Evolutionary conservation across 345 rosid species (phyloP).

Genomic region (Jatropha curcas): DNA sequence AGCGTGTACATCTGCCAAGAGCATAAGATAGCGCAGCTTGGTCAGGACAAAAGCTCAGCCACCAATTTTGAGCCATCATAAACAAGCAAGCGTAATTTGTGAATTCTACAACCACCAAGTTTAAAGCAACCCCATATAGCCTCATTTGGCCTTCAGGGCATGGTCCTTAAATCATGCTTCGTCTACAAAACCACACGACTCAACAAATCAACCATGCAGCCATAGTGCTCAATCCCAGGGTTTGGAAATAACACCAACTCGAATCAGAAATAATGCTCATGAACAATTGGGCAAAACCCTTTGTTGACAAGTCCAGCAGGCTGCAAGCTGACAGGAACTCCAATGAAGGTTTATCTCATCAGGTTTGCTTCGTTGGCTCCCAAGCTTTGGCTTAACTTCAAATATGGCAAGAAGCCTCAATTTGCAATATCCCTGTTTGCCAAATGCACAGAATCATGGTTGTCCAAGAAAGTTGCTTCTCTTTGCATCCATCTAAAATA

Average conservation of each 20-base stretch:
- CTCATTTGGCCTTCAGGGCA: constrained; percentile 46
- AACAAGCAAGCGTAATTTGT: constrained; percentile 41
- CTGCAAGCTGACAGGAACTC: constrained; percentile 49
- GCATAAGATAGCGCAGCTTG: constrained; percentile 41
- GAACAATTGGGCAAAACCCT: constrained; percentile 36
- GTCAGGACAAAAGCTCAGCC: constrained; percentile 33
- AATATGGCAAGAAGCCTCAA: constrained; percentile 42
- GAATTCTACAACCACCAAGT: constrained; percentile 47
- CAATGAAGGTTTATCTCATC: constrained; percentile 45
- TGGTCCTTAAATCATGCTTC: constrained; percentile 39
- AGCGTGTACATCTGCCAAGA: constrained; percentile 43
- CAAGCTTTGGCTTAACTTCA: constrained; percentile 39
- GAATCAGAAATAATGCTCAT: constrained; percentile 32
- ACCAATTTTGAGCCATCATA: constrained; percentile 35
- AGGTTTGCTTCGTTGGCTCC: constrained; percentile 35
- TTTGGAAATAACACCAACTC: constrained; percentile 36
- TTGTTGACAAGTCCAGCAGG: constrained; percentile 41
- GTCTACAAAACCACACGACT: constrained; percentile 45
- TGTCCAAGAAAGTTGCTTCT: constrained; percentile 46
- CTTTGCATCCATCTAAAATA: constrained; percentile 35
- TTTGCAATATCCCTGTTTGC: constrained; percentile 43
- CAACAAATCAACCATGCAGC: constrained; percentile 49
- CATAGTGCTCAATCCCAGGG: constrained; percentile 47
- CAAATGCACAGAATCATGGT: constrained; percentile 39
- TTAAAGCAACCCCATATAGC: constrained; percentile 46